Conservation (phyloP, 2,329 filamentous ascomycete species). For the Dendryphion nanum region DNA sequence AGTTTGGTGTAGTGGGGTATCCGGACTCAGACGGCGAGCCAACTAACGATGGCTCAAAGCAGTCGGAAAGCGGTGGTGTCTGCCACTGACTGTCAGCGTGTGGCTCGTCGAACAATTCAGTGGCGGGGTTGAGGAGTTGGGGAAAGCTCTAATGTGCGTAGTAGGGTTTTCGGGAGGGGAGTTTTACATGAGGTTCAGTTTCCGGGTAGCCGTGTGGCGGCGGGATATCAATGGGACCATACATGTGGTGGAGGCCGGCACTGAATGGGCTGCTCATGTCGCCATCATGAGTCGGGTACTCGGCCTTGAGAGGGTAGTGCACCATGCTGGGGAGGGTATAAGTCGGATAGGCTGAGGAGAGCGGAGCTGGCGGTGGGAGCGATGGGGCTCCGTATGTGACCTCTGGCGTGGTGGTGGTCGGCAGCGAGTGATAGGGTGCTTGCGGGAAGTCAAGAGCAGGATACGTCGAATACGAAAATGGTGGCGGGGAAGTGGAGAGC, state of each 20-base stretch:
- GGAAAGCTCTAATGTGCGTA: conserved; percentile 30
- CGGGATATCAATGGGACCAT: conserved; percentile 63
- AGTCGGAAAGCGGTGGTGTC: conserved; percentile 76
- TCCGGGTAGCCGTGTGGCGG: conserved; percentile 63
- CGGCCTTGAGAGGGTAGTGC: conserved; percentile 65
- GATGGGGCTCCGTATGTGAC: conserved; percentile 56
- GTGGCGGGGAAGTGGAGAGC: conserved; percentile 68
- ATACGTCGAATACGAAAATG: conserved; percentile 67
- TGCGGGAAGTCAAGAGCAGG: conserved; percentile 57
- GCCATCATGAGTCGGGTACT: conserved; percentile 57
- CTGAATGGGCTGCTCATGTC: conserved; percentile 65
- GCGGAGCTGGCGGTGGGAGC: conserved; percentile 50
- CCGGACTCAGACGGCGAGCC: conserved; percentile 43
- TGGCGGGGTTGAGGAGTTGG: conserved; percentile 24
- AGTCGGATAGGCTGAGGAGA: conserved; percentile 48
- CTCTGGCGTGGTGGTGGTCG: conserved; percentile 37
- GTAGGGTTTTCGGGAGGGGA: conserved; percentile 42
- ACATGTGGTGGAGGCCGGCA: conserved; percentile 66
- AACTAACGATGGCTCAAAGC: conserved; percentile 63
- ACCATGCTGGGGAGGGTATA: conserved; percentile 63
- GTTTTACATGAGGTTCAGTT: conserved; percentile 74
- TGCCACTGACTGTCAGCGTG: conserved; percentile 45
- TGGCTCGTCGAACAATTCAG: conserved; percentile 27
- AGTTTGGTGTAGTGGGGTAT: conserved; percentile 66
- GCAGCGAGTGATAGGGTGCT: conserved; percentile 39